Evolutionary conservation across 2,329 filamentous ascomycete species (phyloP).

Genomic region (Epichloe baconii): DNA sequence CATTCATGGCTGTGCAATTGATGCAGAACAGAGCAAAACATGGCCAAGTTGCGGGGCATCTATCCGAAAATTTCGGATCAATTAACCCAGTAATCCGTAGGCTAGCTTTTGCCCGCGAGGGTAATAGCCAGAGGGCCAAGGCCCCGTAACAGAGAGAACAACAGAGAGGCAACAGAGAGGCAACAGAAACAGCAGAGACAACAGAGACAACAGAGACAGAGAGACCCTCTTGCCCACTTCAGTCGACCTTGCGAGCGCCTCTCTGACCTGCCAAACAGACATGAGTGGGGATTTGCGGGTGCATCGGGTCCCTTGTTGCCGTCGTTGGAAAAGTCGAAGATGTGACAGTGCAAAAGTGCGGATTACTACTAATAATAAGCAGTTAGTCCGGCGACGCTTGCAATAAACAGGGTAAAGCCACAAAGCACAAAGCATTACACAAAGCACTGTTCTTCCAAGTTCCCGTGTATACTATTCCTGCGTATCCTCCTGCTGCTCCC

Average conservation of each 20-base stretch:
- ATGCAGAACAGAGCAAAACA: too few relatives aligned
- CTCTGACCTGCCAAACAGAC: slow-evolving; percentile 4
- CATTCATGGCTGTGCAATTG: background rate
- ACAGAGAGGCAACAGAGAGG: too few relatives aligned
- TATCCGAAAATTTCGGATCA: background rate
- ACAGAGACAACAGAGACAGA: too few relatives aligned
- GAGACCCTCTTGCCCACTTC: slow-evolving; percentile 16
- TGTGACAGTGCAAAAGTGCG: background rate
- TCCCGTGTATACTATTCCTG: too few relatives aligned
- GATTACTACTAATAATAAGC: background rate
- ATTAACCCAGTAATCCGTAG: background rate
- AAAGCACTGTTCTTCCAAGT: too few relatives aligned
- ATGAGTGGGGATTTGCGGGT: background rate
- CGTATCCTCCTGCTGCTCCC: background rate
- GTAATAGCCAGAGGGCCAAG: background rate
- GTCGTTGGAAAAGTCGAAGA: background rate
- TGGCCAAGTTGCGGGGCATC: too few relatives aligned
- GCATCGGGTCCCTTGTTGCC: background rate
- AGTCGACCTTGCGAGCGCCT: slow-evolving; percentile 21
- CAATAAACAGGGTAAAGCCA: background rate
- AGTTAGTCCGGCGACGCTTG: background rate
- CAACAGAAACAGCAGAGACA: too few relatives aligned
- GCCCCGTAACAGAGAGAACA: background rate
- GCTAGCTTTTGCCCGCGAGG: background rate
- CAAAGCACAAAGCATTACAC: background rate